Evolutionary conservation across 2,329 filamentous ascomycete genomes (phyloP).

Genomic region (Penicillium sp.): DNA sequence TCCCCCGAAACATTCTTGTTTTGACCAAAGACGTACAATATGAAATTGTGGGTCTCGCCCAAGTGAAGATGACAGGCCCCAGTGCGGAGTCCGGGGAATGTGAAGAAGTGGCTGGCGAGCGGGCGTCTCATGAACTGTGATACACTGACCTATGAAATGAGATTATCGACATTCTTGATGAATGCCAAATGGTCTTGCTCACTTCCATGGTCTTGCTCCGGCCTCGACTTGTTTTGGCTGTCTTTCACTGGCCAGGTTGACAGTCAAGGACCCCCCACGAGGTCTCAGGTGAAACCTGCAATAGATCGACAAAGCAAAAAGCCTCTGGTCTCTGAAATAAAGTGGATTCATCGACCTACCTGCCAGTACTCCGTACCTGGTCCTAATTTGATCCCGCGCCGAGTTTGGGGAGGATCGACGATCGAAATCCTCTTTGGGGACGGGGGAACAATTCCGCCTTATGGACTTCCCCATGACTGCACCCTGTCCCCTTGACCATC

Average conservation of each 20-base stretch:
- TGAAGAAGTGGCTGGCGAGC: neutral
- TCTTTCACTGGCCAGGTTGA: no score
- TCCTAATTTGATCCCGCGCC: neutral
- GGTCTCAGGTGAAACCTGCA: no score
- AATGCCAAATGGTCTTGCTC: no score
- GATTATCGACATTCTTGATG: no score
- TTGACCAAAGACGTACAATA: neutral
- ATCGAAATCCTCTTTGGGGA: slow-evolving; percentile 10
- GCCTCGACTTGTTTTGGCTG: no score
- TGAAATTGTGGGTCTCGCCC: no score
- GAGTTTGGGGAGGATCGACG: slow-evolving; percentile 11
- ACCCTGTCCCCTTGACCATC: slow-evolving; percentile 5
- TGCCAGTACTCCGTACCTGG: no score
- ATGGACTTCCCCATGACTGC: neutral
- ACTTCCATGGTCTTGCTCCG: no score
- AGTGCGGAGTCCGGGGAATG: neutral
- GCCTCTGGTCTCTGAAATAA: neutral
- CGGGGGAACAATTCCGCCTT: slow-evolving; percentile 11
- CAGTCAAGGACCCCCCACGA: neutral
- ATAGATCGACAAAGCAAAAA: no score
- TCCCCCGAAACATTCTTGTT: neutral
- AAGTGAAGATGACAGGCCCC: neutral
- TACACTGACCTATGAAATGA: no score
- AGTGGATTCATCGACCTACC: no score
- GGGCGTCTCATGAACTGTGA: no score